Evolutionary conservation across 768 basidiomycete genomes (phyloP).

Genomic region (Dentipellis fragilis): DNA sequence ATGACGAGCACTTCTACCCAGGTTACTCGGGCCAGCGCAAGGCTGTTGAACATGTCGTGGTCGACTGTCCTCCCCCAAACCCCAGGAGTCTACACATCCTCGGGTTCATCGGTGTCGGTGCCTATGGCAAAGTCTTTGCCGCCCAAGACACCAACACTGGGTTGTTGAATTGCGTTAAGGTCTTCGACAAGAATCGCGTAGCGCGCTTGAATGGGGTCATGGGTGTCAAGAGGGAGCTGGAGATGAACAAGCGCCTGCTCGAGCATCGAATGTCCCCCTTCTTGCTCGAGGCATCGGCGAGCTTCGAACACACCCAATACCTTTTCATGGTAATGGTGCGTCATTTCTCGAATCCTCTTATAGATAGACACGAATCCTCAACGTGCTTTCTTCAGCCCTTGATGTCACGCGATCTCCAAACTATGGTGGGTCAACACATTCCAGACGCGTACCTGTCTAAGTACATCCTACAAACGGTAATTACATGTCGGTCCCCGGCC

Average conservation of each 20-base stretch:
- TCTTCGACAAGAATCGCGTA: not conserved
- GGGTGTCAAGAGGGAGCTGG: not conserved
- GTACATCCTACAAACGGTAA: too few species aligned
- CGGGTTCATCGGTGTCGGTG: not conserved
- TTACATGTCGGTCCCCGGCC: not conserved
- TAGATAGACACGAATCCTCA: not conserved
- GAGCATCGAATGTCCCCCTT: not conserved
- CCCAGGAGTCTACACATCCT: not conserved
- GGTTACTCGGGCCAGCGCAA: not conserved
- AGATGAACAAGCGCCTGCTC: not conserved
- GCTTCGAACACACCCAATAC: not conserved
- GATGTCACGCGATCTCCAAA: not conserved
- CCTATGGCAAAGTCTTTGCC: not conserved
- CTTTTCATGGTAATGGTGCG: slow-evolving; percentile 2
- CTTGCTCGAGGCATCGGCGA: slow-evolving; percentile 4
- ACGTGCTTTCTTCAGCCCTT: not conserved
- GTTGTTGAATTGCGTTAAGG: not conserved
- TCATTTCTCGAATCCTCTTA: not conserved
- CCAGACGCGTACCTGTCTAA: too few species aligned
- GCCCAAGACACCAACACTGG: not conserved
- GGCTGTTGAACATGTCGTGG: too few species aligned
- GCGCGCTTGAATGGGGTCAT: not conserved
- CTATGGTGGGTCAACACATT: not conserved
- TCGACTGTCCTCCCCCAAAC: not conserved
- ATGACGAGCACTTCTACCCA: slow-evolving; percentile 1